phyloP scores from a whole-genome alignment of 2,329 filamentous ascomycete genomes.

The Hawksworthiomyces lignivorus region DNA sequence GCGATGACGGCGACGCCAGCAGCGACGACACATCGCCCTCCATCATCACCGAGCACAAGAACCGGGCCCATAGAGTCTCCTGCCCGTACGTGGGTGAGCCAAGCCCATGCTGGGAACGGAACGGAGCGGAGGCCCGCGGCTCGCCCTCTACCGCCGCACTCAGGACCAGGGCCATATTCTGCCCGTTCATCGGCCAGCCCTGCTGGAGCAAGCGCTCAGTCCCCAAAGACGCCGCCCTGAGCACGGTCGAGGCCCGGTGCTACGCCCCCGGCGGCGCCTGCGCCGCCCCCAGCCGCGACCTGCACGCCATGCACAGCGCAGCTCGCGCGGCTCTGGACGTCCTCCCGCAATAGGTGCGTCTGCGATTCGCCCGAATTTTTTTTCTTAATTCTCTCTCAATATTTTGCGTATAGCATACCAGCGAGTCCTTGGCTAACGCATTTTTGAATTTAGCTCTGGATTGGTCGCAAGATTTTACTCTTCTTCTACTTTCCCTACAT shows the following conservation, averaged over 20 bases:
- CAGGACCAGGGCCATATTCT: conserved; percentile 22
- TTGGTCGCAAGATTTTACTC: not conserved
- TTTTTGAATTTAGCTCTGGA: too few relatives aligned
- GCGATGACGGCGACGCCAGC: too few relatives aligned
- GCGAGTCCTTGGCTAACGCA: too few relatives aligned
- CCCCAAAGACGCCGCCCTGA: conserved; percentile 21
- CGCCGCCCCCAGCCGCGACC: conserved; percentile 30
- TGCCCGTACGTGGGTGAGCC: too few relatives aligned
- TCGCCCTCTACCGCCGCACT: too few relatives aligned
- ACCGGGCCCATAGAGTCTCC: too few relatives aligned
- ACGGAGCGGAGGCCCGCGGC: too few relatives aligned
- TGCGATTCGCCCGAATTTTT: too few relatives aligned
- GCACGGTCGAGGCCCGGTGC: conserved; percentile 24
- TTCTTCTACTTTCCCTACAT: too few relatives aligned
- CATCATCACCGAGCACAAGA: conserved; percentile 11
- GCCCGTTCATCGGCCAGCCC: conserved; percentile 28
- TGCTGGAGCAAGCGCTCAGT: conserved; percentile 38
- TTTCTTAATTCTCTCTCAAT: not conserved
- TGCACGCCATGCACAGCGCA: conserved; percentile 25
- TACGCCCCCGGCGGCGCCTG: conserved; percentile 23
- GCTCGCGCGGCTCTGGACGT: conserved; percentile 22
- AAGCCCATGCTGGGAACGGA: too few relatives aligned
- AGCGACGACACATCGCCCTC: too few relatives aligned
- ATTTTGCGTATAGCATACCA: too few relatives aligned
- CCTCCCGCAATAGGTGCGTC: conserved; percentile 11